Base-by-base conservation (phyloP, 2,329 filamentous ascomycete species). In the Akanthomyces dipterigenus region DNA sequence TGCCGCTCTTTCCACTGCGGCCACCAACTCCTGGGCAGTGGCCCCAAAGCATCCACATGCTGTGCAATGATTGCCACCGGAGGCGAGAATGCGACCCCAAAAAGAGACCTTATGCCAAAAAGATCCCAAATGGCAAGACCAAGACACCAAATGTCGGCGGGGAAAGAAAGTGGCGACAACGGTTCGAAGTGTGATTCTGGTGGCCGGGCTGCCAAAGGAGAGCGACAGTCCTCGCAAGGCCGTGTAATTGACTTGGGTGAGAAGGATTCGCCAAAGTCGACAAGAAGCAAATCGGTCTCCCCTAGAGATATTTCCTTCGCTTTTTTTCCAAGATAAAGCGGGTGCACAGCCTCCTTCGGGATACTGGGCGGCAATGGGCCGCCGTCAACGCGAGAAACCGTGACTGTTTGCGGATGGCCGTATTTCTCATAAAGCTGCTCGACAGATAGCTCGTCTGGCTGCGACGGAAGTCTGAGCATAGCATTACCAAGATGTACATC, bases 191-290 rank as follows among this genome's bases (percentile, higher is more conserved):
- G 56, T 1, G 61, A 26, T 34, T 64, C 57, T 5, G 61, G 54
- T 3, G 61, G 55, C 11, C 57, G 63, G 3, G 60, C 55, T 12
- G 55, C 65, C 20, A 62, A 18, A 8, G 64, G 67, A 12, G 57
- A 63, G 31, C 64, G 62, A 43, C 65, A 67, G 43, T 65, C 59
- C 51, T 68, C 55, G 3, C 70, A 68, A 9, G 57, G 64, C 22
- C 69, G 68, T 55, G 42, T 3, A 2, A 69, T 64, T 18, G 48
- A 63, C 20, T 48, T 59, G 18, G 70, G 68, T 0, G 64, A 31
- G 58, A 72, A 73, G 5, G 71, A 63, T 49, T 72, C 69, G 16
- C 71, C 71, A 65, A 73, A 75, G 63, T 76, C 73, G 63, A 63
- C 66, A 1, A 76, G 69, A 53, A 75, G 59, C 0, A 51, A 24